Evolutionary conservation across 441 rosid species (phyloP), one percentile per base, ranked within the genome.

Genomic region (Erysimum cheiri): DNA sequence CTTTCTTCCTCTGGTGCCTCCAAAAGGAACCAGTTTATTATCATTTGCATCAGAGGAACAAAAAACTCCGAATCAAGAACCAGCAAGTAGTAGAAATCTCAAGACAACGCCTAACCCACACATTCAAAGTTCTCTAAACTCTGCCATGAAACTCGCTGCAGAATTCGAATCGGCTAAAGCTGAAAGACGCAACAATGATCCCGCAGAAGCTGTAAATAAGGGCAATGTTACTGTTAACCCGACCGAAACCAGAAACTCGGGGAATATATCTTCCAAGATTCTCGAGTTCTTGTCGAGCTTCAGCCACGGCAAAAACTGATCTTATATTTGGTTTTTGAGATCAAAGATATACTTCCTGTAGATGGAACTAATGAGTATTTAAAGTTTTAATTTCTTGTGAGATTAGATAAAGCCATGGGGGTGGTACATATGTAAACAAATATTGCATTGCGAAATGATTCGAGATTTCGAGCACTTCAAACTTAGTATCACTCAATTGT

Each of bases 21-120:
- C 85, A 1, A 88, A 76, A 76, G 98, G 91, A 62, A 80, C 85
- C 69, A 93, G 83, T 85, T 87, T 89, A 71, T 77, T 91, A 36
- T 83, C 91, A 0, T 86, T 85, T 79, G 85, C 83, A 67, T 60
- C 44, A 37, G 28, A 64, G 41, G 73, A 74, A 81, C 75, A 28
- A 36, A 60, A 76, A 44, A 56, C 39, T 54, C 56, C 43, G 56
- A 49, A 41, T 37, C 64, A 49, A 41, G 19, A 48, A 63, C 64
- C 61, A 31, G 65, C 36, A 56, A 70, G 54, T 53, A 62, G 71
- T 48, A 72, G 59, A 47, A 82, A 60, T 64, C 78, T 60, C 58
- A 77, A 77, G 47, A 67, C 85, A 1, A 81, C 54, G 73, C 69
- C 88, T 41, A 44, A 80, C 58, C 39, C 60, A 26, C 79, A 64